Conservation (phyloP, 805 yeast genomes). For the Starmerella geochares region DNA sequence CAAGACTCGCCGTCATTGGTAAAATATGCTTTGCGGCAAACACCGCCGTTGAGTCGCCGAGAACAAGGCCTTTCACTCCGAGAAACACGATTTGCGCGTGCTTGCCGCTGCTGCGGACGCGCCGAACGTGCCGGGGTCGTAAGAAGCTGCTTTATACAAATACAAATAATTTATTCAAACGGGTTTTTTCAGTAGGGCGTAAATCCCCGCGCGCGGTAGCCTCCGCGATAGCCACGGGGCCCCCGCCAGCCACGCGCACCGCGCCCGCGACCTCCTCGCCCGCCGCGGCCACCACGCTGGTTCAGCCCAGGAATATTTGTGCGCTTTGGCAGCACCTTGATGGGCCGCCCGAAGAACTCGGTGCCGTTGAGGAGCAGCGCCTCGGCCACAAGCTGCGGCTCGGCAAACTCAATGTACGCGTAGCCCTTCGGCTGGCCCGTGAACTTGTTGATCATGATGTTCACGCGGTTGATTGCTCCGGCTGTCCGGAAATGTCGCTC, state of each 20-base stretch:
- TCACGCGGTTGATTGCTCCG: constrained; percentile 70
- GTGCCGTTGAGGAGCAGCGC: constrained; percentile 61
- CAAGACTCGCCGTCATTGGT: too few species aligned
- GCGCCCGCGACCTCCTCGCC: constrained; percentile 34
- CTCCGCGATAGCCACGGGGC: constrained; percentile 33
- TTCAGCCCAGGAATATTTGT: constrained; percentile 70
- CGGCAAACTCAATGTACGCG: constrained; percentile 79
- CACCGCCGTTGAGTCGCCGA: too few species aligned
- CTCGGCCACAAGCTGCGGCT: constrained; percentile 48
- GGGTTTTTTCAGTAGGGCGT: constrained; percentile 35
- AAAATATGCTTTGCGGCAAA: too few species aligned
- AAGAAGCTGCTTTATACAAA: background rate
- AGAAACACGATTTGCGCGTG: too few species aligned
- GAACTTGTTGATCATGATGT: constrained; percentile 58
- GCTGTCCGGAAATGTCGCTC: constrained; percentile 60
- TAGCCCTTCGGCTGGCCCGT: constrained; percentile 73
- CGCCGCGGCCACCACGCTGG: constrained; percentile 39
- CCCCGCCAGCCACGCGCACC: constrained; percentile 28
- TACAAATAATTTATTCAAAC: constrained; percentile 6
- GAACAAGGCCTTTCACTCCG: too few species aligned
- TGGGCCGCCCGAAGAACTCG: constrained; percentile 53
- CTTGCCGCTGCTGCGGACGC: too few species aligned
- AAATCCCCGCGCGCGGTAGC: constrained; percentile 31
- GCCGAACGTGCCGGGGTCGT: background rate
- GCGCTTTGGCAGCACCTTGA: constrained; percentile 68